A percentile compares a stretch with the other conserved stretches of the same genome.
Evolutionary conservation across 768 basidiomycete genomes (phyloP).

Genomic region (Polyporus arcularius): DNA sequence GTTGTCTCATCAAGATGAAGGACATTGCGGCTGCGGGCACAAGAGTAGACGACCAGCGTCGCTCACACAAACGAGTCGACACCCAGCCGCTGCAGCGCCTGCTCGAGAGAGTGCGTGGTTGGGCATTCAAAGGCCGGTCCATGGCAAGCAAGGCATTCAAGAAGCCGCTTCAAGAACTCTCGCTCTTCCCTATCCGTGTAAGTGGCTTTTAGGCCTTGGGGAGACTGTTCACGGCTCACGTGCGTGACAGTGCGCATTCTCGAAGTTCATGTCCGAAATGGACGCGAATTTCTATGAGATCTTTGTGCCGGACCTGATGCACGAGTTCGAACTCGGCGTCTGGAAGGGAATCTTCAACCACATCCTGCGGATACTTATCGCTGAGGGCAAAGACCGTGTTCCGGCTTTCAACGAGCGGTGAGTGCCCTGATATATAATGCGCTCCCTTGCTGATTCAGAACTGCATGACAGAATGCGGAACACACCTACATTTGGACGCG

Average conservation of each 20-base stretch:
- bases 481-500: conserved; percentile 22
- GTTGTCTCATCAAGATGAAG: conserved; percentile 34
- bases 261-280: conserved; percentile 9
- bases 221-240: no score
- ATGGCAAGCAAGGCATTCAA: background rate
- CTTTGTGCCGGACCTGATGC: conserved; percentile 33
- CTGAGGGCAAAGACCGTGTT: background rate
- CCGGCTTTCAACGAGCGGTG: background rate
- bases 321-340: conserved; percentile 36
- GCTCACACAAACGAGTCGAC: conserved; percentile 1
- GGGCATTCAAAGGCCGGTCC: background rate
- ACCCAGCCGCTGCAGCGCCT: background rate
- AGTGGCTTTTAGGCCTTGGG: no score
- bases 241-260: conserved; percentile 38
- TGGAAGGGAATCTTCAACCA: conserved; percentile 34
- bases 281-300: conserved; percentile 30
- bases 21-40: conserved; percentile 33
- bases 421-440: no score
- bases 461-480: background rate
- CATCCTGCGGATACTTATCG: conserved; percentile 26
- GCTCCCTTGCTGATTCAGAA: no score
- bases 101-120: background rate
- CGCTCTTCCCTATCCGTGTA: background rate
- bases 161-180: background rate
- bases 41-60: background rate